Evolutionary conservation across 1,284 basidiomycete genomes (phyloP).

Genomic region (Ceratobasidium sp.): DNA sequence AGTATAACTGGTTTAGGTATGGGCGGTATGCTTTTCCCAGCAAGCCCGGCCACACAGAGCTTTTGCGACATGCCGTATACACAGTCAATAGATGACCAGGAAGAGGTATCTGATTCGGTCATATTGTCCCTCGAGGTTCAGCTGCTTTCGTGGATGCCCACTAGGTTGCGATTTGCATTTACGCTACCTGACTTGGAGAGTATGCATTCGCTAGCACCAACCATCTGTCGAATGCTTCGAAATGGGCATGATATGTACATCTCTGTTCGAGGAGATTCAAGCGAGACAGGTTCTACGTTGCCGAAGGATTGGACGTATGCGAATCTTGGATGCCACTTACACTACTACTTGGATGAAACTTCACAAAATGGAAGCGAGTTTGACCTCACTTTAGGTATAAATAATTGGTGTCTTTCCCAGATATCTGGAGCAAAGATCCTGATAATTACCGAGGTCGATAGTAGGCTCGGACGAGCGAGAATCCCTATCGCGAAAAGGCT

Average conservation of each 20-base stretch:
- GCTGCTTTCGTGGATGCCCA: background rate
- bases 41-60: no score
- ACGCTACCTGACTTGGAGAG: constrained; percentile 55
- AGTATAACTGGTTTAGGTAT: constrained; percentile 16
- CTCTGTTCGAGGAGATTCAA: constrained; percentile 48
- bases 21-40: background rate
- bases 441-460: background rate
- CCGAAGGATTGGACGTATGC: background rate
- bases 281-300: background rate
- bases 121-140: background rate
- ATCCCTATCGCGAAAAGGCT: background rate
- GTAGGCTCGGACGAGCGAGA: background rate
- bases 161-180: constrained; percentile 48
- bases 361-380: background rate
- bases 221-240: constrained; percentile 57
- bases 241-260: constrained; percentile 52
- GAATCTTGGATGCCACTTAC: constrained; percentile 41
- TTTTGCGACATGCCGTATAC: background rate
- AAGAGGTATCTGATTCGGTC: background rate
- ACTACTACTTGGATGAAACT: constrained; percentile 38
- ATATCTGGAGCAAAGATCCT: background rate
- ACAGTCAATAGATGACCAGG: background rate
- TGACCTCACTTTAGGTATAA: background rate
- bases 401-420: background rate
- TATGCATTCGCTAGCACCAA: constrained; percentile 53